Base-by-base conservation (phyloP, 2,329 filamentous ascomycete species). In the Fusarium lyarnte region DNA sequence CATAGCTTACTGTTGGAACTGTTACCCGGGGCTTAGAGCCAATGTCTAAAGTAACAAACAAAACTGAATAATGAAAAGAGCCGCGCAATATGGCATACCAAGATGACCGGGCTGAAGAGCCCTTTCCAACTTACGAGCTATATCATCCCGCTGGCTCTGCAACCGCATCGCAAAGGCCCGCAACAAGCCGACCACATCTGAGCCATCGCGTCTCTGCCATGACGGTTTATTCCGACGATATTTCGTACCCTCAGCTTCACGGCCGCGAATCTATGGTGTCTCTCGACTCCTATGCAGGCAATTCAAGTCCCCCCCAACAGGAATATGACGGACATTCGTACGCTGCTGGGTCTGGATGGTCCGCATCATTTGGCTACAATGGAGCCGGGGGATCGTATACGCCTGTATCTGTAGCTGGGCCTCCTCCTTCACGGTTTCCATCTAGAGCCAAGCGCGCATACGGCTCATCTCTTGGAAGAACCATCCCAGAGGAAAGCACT, bases 251-350 rank as follows among this genome's bases (percentile, higher is more conserved):
- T 43, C 66, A 78, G 9, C 66, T 82, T 35, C 79, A 80, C 12
- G 79, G 78, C 19, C 81, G 80, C 25, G 81, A 81, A 57, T 83
- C 84, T 19, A 77, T 84, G 58, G 80, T 82, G 23, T 84, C 84
- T 8, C 74, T 85, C n/a, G 79, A 81, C 55, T 82, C 83, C 8
- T 70, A 75, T 42, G 69, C 76, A 21, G 75, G 76, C 25, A 39
- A 60, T 8, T 58, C 60, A n/a, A 74, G 69, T 21, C 69, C 68
- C 8, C 58, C 73, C 5, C 66, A 76, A 33, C 57, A 51, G 9
- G 66, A 72, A 39, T 59, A 75, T 43, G 70, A 54, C 8, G 72
- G 70, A 21, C 67, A 75, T 31, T 63, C 65, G 45, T 77, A 80
- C 53, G 45, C 66, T 25, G 45, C 74, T 21, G 70, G 68, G 27